Percentiles rank a stretch among this genome's conserved stretches.
These are phyloP conservation scores for Phialophora tarda DNA, from an alignment of 2,329 filamentous ascomycete genomes.

Conservation along the genomic window DNA sequence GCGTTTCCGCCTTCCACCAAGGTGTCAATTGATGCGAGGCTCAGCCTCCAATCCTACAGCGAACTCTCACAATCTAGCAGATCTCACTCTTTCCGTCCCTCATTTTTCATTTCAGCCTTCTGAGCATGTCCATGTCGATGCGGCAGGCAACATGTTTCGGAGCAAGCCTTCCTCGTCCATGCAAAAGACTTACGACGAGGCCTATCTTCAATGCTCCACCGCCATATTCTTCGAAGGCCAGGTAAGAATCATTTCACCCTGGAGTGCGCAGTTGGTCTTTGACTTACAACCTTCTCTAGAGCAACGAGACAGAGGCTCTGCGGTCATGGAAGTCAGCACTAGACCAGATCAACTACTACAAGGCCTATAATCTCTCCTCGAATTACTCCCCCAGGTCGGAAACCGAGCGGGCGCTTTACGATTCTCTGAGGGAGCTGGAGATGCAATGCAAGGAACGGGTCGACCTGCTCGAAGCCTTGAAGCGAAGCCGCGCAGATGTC, in stretches of 20 bases:
- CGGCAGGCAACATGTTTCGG: constrained; percentile 52
- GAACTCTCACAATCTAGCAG: constrained; percentile 3
- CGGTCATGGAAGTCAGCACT: constrained; percentile 88
- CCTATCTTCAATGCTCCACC: constrained; percentile 91
- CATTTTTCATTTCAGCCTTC: not conserved
- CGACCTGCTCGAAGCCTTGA: constrained; percentile 81
- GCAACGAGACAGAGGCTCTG: constrained; percentile 88
- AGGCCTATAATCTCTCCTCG: constrained; percentile 73
- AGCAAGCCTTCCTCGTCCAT: constrained; percentile 71
- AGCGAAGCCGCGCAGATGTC: constrained; percentile 62
- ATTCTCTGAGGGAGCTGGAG: constrained; percentile 82
- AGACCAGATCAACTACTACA: constrained; percentile 85
- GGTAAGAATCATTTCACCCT: constrained; percentile 57
- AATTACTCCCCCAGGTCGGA: constrained; percentile 75
- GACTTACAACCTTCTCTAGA: constrained; percentile 57
- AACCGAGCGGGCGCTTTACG: constrained; percentile 80
- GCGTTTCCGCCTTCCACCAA: constrained; percentile 14
- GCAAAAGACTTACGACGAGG: constrained; percentile 98
- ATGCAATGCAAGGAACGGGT: constrained; percentile 92
- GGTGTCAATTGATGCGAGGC: constrained; percentile 16
- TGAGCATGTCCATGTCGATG: constrained; percentile 28
- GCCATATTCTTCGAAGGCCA: constrained; percentile 95
- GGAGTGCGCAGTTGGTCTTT: not conserved
- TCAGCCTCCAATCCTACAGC: constrained; percentile 13
- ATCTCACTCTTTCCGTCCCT: not conserved